Conservation (phyloP, 805 yeast species). For the Saturnispora diversa region DNA sequence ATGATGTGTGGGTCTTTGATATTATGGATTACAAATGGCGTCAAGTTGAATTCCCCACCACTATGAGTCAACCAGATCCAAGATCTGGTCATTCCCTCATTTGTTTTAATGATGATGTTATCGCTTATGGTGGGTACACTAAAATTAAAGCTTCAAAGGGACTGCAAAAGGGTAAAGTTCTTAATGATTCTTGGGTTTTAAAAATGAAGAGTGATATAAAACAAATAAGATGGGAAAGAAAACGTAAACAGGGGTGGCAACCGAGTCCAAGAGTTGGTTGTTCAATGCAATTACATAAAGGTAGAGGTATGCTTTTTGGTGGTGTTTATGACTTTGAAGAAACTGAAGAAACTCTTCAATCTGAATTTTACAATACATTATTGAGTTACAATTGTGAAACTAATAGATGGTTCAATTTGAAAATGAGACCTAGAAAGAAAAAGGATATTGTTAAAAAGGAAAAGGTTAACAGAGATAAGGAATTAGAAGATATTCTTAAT, state of each 20-base stretch:
- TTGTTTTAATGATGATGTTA: constrained; percentile 61
- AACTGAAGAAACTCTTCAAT: constrained; percentile 84
- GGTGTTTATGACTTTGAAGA: constrained; percentile 95
- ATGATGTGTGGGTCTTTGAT: constrained; percentile 90
- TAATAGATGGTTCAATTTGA: constrained; percentile 79
- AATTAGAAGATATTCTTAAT: constrained; percentile 74
- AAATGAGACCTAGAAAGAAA: constrained; percentile 55
- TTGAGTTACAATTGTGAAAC: constrained; percentile 76
- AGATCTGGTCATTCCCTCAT: constrained; percentile 89
- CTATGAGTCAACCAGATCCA: constrained; percentile 77
- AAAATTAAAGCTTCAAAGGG: constrained; percentile 88
- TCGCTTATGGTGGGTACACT: constrained; percentile 88
- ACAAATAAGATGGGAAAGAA: constrained; percentile 78
- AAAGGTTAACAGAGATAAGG: constrained; percentile 59
- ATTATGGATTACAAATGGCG: constrained; percentile 84
- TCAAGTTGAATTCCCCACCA: constrained; percentile 78
- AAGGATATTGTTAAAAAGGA: constrained; percentile 35
- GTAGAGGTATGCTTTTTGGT: constrained; percentile 88
- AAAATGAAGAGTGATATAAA: constrained; percentile 80
- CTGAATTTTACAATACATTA: constrained; percentile 73
- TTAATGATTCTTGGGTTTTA: constrained; percentile 77
- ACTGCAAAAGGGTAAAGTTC: constrained; percentile 81
- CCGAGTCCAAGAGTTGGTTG: constrained; percentile 96
- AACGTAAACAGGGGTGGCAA: constrained; percentile 80
- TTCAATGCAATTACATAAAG: constrained; percentile 79